Evolutionary conservation across 2,329 filamentous ascomycete genomes (phyloP), one percentile per base, ranked within the genome.

Genomic region (Escovopsis weberi): DNA sequence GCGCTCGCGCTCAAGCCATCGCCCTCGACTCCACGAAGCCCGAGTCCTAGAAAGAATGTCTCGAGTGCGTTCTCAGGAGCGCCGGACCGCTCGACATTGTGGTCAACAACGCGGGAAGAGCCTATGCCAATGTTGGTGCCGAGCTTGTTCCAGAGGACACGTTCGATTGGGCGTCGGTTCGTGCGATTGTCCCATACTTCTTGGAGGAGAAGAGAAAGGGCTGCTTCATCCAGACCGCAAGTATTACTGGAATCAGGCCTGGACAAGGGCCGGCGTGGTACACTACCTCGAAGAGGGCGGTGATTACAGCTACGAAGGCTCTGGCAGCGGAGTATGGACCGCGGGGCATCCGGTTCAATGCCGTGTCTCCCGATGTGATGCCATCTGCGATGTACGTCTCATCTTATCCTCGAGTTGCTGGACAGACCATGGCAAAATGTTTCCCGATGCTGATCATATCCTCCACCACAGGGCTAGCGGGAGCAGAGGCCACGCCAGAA

Each of bases 261-360:
- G 65, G 79, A 23, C 74, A 75, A 0, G 72, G 76, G 0, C 53
- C 83, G 38, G 77, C 78, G 2, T 83, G 79, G 78, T 83, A 83
- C 53, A 82, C 82, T 53, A 75, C 78, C 1, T 75, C 71, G 37
- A 84, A 84, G 55, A 78, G 73, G 0, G 79, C 79, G 1, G 72
- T 80, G 10, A 70, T 71, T 50, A 80, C 72, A 39, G 75, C 74
- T 34, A 68, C 66, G 1, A 72, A 72, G 57, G 55, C 60, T 2
- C 59, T 88, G 49, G 83, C 82, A 1, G 77, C 81, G 1, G 82
- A 87, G 57, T 87, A 82, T 51, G 83, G 78, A 0, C 70, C 75
- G 0, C 72, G 82, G 43, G 71, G 83, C 50, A 84, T 88, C 48
- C 73, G 82, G 0, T 79, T 87, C 52, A 85, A 85, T 48, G 71